These are phyloP conservation scores for Tetrapyrgos nigripes DNA, from an alignment of 1,284 basidiomycete species.

Conservation along the genomic window DNA sequence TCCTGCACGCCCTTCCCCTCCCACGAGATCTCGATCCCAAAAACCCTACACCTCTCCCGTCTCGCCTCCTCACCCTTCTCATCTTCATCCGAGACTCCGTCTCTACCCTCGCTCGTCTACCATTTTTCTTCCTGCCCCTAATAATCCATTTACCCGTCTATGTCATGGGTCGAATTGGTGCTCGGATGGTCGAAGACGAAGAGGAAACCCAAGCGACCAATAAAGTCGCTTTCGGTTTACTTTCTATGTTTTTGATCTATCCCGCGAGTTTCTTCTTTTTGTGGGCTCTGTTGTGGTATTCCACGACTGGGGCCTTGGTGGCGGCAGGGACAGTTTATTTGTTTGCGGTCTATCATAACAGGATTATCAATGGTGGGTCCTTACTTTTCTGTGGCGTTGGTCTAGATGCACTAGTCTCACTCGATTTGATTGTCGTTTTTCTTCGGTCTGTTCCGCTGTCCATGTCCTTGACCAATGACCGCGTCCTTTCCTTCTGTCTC, in stretches of 20 bases:
- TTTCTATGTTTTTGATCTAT: slow-evolving; percentile 76
- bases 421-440: slow-evolving; percentile 24
- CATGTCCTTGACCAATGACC: no score
- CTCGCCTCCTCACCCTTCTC: slow-evolving; percentile 81
- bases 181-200: slow-evolving; percentile 81
- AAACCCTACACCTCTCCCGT: slow-evolving; percentile 74
- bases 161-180: slow-evolving; percentile 77
- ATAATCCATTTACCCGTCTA: slow-evolving; percentile 87
- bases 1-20: slow-evolving; percentile 80
- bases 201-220: slow-evolving; percentile 93
- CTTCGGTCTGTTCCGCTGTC: not conserved
- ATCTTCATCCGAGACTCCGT: slow-evolving; percentile 82
- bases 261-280: slow-evolving; percentile 82
- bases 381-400: slow-evolving; percentile 15
- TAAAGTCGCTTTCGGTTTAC: slow-evolving; percentile 85
- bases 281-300: slow-evolving; percentile 82
- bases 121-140: slow-evolving; percentile 88
- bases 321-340: slow-evolving; percentile 66
- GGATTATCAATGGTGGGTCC: slow-evolving; percentile 73
- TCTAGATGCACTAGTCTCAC: slow-evolving; percentile 21
- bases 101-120: slow-evolving; percentile 72
- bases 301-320: slow-evolving; percentile 57
- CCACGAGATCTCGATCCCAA: slow-evolving; percentile 83
- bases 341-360: slow-evolving; percentile 83
- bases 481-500: no score